Base-by-base conservation (phyloP, 202 grass and related monocot genomes). In the Eragrostis tef region DNA sequence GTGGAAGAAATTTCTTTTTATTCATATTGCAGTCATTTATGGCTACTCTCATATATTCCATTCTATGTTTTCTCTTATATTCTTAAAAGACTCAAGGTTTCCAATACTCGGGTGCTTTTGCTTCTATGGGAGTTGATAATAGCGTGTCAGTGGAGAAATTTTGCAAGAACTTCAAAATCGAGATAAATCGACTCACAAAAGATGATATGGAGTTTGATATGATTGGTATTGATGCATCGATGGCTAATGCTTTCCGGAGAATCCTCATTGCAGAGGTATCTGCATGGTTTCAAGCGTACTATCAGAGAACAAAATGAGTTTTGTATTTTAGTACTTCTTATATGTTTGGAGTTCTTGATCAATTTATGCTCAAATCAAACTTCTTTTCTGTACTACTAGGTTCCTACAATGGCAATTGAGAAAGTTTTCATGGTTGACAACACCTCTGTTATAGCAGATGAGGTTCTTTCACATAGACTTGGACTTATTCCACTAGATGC, bases 141-240 rank as follows among this genome's bases (percentile, higher is more conserved):
- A 93, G 86, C 26, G 46, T 84, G 5, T 82, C 78, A 75, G 66
- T 85, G 41, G 84, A 93, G 2, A 93, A 85, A 3, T 93, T 98
- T 73, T 73, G 67, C 81, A 91, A 79, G 6, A 74, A 81, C 64
- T 98, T 98, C 17, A 93, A 94, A 82, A 24, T 93, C 6, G 74
- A 88, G 83, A 75, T 98, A 77, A 84, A 84, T 31, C 84, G 85
- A 57, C 92, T 94, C 78, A 93, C 82, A 27, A 17, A 91, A 72
- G 95, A 98, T 67, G 88, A 98, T 34, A 93, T 98, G 57, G 95
- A 98, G 76, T 98, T 98, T 68, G 92, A 98, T 90, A 93, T 98
- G 86, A 89, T 98, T 86, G 92, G 92, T 64, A 65, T 93, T 82
- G 92, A 98, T 93, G 92, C 86, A 71, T 92, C 95, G 0, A 85